Percentiles rank a stretch among this genome's conserved stretches.
phyloP scores from a whole-genome alignment of 331 rosid species.

The Malus hybrid region DNA sequence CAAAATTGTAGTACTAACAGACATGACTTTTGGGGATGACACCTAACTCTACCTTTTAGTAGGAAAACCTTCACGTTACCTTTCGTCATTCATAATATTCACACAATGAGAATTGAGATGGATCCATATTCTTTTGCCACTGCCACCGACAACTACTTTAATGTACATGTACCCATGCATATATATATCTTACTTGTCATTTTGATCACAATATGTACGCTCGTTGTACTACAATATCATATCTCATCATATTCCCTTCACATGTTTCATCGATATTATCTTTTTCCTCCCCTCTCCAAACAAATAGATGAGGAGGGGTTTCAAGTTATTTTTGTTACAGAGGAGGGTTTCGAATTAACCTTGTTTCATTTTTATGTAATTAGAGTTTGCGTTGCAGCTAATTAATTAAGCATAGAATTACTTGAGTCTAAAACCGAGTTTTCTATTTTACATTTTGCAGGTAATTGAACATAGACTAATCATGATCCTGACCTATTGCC shows the following conservation, averaged over 20 bases:
- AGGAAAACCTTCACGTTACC: slow-evolving; percentile 32
- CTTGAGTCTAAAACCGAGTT: too few relatives aligned
- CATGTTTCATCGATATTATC: background rate
- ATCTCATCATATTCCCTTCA: background rate
- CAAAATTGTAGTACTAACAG: slow-evolving; percentile 22
- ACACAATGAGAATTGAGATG: slow-evolving; percentile 7
- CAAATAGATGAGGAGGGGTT: too few relatives aligned
- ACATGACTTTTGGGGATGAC: slow-evolving; percentile 25
- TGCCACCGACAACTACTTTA: slow-evolving; percentile 26
- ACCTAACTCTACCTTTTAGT: slow-evolving; percentile 37
- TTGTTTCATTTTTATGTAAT: too few relatives aligned
- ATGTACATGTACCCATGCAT: background rate
- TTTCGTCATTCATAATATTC: slow-evolving; percentile 44
- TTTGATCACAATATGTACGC: background rate
- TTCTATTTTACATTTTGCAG: too few relatives aligned
- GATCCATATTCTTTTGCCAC: slow-evolving; percentile 4
- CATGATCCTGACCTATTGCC: too few relatives aligned
- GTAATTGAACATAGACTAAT: too few relatives aligned
- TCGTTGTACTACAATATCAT: background rate
- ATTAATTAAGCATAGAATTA: too few relatives aligned
- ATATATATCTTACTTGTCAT: background rate
- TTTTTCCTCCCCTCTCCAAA: background rate
- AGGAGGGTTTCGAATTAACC: too few relatives aligned
- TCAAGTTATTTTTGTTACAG: too few relatives aligned
- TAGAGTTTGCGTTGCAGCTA: too few relatives aligned